These are phyloP conservation scores for Phalaenopsis aphrodite DNA, from an alignment of 106 monocot species.

Conservation along the genomic window DNA sequence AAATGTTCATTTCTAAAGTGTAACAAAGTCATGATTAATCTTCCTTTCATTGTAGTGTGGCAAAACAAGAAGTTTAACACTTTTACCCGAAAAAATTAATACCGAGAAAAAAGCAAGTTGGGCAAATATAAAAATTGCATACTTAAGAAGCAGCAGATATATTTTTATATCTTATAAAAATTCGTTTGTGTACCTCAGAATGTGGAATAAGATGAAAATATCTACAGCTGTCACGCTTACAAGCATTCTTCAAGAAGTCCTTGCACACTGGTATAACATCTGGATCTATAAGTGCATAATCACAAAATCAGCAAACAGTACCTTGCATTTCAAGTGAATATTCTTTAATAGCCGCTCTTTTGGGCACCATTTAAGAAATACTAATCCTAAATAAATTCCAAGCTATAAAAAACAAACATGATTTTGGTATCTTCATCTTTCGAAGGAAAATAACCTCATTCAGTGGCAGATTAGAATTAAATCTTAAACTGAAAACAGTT, in stretches of 20 bases:
- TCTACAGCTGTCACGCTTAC: constrained; percentile 22
- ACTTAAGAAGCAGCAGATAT: neutral
- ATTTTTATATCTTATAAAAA: neutral
- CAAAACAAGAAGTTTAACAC: neutral
- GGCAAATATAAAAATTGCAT: neutral
- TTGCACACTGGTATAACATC: constrained; percentile 19
- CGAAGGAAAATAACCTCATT: neutral
- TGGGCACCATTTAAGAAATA: neutral
- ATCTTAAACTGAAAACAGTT: neutral
- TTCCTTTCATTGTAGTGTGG: neutral
- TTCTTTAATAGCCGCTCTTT: neutral
- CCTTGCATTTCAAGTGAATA: neutral
- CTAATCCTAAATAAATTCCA: neutral
- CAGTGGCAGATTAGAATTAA: neutral
- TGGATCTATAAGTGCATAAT: constrained; percentile 4
- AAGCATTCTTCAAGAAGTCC: constrained; percentile 40
- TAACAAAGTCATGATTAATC: neutral
- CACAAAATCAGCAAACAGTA: neutral
- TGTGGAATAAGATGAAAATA: constrained; percentile 23
- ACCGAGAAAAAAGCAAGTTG: neutral
- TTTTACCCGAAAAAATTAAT: neutral
- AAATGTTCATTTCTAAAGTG: neutral
- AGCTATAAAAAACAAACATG: neutral
- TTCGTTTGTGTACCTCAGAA: constrained; percentile 12
- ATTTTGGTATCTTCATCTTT: neutral